Evolutionary conservation across 2,329 filamentous ascomycete species (phyloP).

Genomic region (Botrytis fabae): DNA sequence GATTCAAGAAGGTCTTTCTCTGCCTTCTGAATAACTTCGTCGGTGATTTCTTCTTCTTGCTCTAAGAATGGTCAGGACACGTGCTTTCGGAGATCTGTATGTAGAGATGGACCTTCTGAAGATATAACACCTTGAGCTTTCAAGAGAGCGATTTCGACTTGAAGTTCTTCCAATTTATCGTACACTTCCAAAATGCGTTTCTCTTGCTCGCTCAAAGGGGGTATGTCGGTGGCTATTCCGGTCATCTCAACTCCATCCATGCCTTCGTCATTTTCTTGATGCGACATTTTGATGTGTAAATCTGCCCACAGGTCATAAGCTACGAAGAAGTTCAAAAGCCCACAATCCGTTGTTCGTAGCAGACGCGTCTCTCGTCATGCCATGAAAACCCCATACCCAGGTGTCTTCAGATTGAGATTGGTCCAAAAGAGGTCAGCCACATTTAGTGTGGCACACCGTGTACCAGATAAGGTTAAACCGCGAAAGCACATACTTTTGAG

Average conservation of each 20-base stretch:
- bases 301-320: neutral
- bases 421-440: conserved; percentile 10
- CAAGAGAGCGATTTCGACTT: conserved; percentile 70
- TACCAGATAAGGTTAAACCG: conserved; percentile 1
- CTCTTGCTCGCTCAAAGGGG: conserved; percentile 66
- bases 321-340: neutral
- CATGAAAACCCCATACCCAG: neutral
- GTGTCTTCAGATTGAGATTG: conserved; percentile 11
- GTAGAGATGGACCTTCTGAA: conserved; percentile 31
- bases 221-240: conserved; percentile 29
- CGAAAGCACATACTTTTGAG: neutral
- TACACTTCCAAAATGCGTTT: conserved; percentile 66
- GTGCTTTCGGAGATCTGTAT: neutral
- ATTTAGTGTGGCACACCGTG: conserved; percentile 16
- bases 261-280: conserved; percentile 22
- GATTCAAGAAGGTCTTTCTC: conserved; percentile 67
- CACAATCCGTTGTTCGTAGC: neutral
- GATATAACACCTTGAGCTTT: conserved; percentile 44
- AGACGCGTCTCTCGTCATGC: conserved; percentile 4
- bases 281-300: conserved; percentile 4
- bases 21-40: conserved; percentile 55
- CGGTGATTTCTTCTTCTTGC: conserved; percentile 43
- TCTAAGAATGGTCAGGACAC: conserved; percentile 32
- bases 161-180: conserved; percentile 68
- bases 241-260: conserved; percentile 38